phyloP scores from a whole-genome alignment of 2,329 filamentous ascomycete species.

The Rugonectria rugulosa region DNA sequence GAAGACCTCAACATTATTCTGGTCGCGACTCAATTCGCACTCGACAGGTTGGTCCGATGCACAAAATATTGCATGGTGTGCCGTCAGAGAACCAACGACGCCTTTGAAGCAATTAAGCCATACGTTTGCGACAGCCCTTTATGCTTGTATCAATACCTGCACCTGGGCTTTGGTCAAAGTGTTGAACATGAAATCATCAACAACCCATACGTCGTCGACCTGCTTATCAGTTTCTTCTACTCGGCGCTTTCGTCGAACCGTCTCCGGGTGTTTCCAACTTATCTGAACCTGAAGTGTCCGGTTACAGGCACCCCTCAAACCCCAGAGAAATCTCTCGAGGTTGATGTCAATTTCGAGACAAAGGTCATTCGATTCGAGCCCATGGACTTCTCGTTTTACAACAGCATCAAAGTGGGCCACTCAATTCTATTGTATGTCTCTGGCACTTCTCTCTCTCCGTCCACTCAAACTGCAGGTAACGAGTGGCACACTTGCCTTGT shows the following conservation, averaged over 20 bases:
- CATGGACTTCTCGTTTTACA: constrained; percentile 24
- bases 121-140: constrained; percentile 79
- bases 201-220: constrained; percentile 83
- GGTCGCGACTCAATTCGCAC: constrained; percentile 74
- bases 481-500: constrained; percentile 31
- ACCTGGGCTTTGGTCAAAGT: constrained; percentile 82
- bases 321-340: constrained; percentile 3
- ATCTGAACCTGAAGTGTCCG: constrained; percentile 49
- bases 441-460: not conserved
- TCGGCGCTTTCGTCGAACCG: constrained; percentile 53
- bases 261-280: constrained; percentile 54
- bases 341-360: constrained; percentile 24
- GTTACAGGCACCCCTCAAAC: constrained; percentile 11
- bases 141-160: constrained; percentile 89
- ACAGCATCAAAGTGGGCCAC: constrained; percentile 27
- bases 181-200: constrained; percentile 84
- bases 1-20: constrained; percentile 59
- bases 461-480: constrained; percentile 9
- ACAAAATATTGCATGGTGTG: constrained; percentile 90
- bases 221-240: constrained; percentile 86
- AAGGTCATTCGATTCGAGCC: constrained; percentile 22
- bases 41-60: constrained; percentile 80
- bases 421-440: constrained; percentile 25
- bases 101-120: constrained; percentile 76
- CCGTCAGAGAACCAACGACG: constrained; percentile 70